Percentiles rank a stretch among this genome's conserved stretches.
These are phyloP conservation scores for Sclerotinia sclerotiorum DNA, from an alignment of 2,329 filamentous ascomycete genomes.

Conservation along the genomic window DNA sequence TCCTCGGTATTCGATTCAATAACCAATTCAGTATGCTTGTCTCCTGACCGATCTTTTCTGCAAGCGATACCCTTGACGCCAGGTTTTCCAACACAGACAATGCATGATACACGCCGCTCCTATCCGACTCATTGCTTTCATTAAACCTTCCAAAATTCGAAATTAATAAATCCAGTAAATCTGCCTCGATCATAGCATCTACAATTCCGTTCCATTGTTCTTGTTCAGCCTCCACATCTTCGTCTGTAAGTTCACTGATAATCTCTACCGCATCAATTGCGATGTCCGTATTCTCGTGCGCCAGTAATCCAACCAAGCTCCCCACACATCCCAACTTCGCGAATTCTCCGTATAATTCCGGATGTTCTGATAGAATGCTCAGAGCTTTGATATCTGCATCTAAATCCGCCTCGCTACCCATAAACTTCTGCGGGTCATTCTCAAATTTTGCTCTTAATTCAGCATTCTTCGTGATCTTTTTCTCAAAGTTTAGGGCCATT, in stretches of 20 bases:
- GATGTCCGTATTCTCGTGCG: slow-evolving; percentile 96
- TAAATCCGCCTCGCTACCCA: slow-evolving; percentile 82
- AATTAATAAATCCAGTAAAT: slow-evolving; percentile 70
- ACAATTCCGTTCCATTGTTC: slow-evolving; percentile 79
- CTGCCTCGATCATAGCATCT: slow-evolving; percentile 63
- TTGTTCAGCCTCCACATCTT: slow-evolving; percentile 81
- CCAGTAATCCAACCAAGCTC: slow-evolving; percentile 76
- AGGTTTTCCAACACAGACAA: slow-evolving; percentile 83
- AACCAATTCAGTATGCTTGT: slow-evolving; percentile 74
- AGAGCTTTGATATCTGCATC: slow-evolving; percentile 85
- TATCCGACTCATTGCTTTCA: slow-evolving; percentile 72
- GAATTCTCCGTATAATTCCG: slow-evolving; percentile 79
- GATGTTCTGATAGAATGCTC: slow-evolving; percentile 83
- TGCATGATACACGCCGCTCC: slow-evolving; percentile 82
- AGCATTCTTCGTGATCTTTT: slow-evolving; percentile 85
- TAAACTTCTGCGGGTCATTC: slow-evolving; percentile 76
- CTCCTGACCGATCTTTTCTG: slow-evolving; percentile 70
- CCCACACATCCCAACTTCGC: slow-evolving; percentile 69
- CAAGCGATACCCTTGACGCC: slow-evolving; percentile 66
- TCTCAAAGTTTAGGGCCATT: slow-evolving; percentile 81
- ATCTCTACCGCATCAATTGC: slow-evolving; percentile 90
- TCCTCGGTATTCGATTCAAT: slow-evolving; percentile 66
- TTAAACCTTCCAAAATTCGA: slow-evolving; percentile 79
- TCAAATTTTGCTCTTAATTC: slow-evolving; percentile 86
- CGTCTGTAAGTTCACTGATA: slow-evolving; percentile 86